phyloP scores from a whole-genome alignment of 371 early-diverging fungal species.

The Conidiobolus coronatus region DNA sequence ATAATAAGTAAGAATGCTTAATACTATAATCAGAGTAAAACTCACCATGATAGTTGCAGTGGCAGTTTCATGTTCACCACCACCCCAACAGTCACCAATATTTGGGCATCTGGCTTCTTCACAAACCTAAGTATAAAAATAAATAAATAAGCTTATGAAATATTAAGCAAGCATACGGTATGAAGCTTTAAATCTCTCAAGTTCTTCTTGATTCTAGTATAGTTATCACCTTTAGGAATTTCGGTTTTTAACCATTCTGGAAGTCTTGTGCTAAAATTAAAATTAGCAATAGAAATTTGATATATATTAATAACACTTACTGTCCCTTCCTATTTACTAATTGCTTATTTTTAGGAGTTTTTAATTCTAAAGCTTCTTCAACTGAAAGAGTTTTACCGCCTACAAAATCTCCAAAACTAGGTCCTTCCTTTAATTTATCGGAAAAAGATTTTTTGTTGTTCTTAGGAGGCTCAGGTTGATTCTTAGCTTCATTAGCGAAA shows the following conservation, averaged over 20 bases:
- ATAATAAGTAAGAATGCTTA: neutral
- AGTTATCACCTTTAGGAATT: conserved; percentile 70
- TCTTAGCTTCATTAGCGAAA: no score
- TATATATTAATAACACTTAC: no score
- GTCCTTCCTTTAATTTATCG: no score
- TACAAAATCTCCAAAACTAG: no score
- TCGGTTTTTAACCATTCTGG: conserved; percentile 90
- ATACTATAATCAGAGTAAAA: neutral
- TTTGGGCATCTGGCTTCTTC: conserved; percentile 96
- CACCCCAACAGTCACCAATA: conserved; percentile 96
- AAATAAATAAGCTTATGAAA: neutral
- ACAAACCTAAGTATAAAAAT: conserved; percentile 24
- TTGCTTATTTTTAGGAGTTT: no score
- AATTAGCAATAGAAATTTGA: neutral
- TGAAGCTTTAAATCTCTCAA: conserved; percentile 77
- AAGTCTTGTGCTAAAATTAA: conserved; percentile 19
- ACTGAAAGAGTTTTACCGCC: no score
- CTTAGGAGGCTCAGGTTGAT: no score
- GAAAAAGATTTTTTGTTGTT: no score
- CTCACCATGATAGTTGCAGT: conserved; percentile 92
- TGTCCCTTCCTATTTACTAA: no score
- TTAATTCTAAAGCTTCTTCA: no score
- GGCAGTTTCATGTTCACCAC: conserved; percentile 83
- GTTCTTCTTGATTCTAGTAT: conserved; percentile 59
- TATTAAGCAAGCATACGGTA: conserved; percentile 22